phyloP scores from a whole-genome alignment of 805 yeast species.

The Tetrapisispora fleetii region DNA sequence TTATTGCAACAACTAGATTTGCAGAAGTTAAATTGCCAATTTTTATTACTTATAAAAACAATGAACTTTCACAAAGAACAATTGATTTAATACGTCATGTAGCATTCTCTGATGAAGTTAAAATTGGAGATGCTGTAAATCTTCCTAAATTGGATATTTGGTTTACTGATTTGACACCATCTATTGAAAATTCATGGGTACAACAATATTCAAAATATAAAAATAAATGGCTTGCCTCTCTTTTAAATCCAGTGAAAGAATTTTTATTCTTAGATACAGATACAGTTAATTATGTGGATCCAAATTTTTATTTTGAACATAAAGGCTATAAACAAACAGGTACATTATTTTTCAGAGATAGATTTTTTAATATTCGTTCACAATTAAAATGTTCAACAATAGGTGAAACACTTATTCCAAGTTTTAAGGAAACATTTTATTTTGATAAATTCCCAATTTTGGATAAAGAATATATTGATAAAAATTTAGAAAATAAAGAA shows the following conservation, averaged over 20 bases:
- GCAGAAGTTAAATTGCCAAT: conserved; percentile 32
- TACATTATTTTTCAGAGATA: conserved; percentile 6
- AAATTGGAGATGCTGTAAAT: not conserved
- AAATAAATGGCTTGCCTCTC: conserved; percentile 38
- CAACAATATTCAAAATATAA: conserved; percentile 18
- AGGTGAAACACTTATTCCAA: conserved; percentile 40
- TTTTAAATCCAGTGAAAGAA: conserved; percentile 42
- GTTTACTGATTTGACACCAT: conserved; percentile 30
- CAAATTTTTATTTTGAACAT: conserved; percentile 23
- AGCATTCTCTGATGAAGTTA: conserved; percentile 18
- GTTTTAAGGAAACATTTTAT: conserved; percentile 32
- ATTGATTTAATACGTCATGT: conserved; percentile 28
- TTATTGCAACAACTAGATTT: conserved; percentile 36
- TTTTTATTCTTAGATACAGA: conserved; percentile 44
- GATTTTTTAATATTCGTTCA: not conserved
- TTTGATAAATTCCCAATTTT: conserved; percentile 23
- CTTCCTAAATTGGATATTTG: conserved; percentile 13
- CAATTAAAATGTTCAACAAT: conserved; percentile 32
- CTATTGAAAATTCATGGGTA: conserved; percentile 13
- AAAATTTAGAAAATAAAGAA: conserved; percentile 1
- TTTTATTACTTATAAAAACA: conserved; percentile 31
- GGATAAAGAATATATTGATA: conserved; percentile 5
- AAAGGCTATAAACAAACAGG: conserved; percentile 14
- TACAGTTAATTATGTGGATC: conserved; percentile 35
- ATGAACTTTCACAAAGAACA: conserved; percentile 26